Conservation (phyloP, 306 rosid species). For the Abrus pulchellus region DNA sequence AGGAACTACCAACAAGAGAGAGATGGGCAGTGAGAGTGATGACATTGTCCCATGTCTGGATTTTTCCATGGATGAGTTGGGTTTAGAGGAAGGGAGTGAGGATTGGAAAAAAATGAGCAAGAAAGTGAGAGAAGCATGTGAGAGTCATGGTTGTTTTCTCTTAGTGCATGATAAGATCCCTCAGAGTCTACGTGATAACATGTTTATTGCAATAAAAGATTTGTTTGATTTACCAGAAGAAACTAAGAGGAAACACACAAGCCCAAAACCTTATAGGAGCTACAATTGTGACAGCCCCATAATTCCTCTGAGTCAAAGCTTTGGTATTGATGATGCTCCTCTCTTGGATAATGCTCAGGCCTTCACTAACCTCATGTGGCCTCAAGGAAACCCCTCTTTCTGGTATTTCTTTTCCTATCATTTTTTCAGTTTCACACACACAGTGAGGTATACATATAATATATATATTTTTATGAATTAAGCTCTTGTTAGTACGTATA, state of each 20-base stretch:
- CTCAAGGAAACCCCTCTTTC: constrained; percentile 60
- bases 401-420: constrained; percentile 44
- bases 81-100: constrained; percentile 50
- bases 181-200: constrained; percentile 41
- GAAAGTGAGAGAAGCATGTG: constrained; percentile 62
- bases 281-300: constrained; percentile 52
- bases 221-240: constrained; percentile 71
- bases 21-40: constrained; percentile 27
- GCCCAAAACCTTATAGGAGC: constrained; percentile 55
- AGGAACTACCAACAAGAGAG: background rate
- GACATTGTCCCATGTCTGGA: constrained; percentile 45
- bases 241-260: constrained; percentile 56
- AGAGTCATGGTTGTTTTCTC: constrained; percentile 51
- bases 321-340: constrained; percentile 59
- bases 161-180: constrained; percentile 30
- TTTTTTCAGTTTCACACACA: background rate
- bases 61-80: constrained; percentile 24
- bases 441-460: background rate
- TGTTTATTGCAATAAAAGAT: constrained; percentile 45
- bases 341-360: constrained; percentile 22
- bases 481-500: background rate
- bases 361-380: constrained; percentile 77
- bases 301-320: constrained; percentile 58
- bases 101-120: constrained; percentile 54
- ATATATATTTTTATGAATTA: background rate